phyloP scores from a whole-genome alignment of 192 early-diverging fungal genomes.

The Martensiomyces pterosporus region DNA sequence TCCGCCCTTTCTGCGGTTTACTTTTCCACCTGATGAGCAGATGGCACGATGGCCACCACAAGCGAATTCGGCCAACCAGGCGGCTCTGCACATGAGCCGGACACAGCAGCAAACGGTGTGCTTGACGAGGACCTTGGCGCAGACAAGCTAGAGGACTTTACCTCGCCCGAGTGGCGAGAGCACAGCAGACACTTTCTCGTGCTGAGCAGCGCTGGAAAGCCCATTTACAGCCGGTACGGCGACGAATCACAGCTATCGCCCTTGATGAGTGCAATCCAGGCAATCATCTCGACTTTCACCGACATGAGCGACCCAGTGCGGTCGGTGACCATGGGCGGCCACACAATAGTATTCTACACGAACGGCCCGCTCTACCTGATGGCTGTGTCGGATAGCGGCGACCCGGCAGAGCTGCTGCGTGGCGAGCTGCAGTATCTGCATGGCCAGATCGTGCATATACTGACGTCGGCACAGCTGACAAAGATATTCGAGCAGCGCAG shows the following conservation, averaged over 20 bases:
- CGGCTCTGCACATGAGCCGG: neutral
- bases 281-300: slow-evolving; percentile 79
- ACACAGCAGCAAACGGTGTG: neutral
- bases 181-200: slow-evolving; percentile 84
- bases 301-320: slow-evolving; percentile 75
- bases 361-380: slow-evolving; percentile 82
- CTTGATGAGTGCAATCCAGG: slow-evolving; percentile 87
- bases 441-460: slow-evolving; percentile 78
- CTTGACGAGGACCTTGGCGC: slow-evolving; percentile 6
- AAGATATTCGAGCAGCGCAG: slow-evolving; percentile 79
- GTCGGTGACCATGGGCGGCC: slow-evolving; percentile 57
- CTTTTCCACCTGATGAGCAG: too few relatives aligned
- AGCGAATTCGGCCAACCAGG: too few relatives aligned
- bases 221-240: slow-evolving; percentile 90
- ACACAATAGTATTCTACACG: slow-evolving; percentile 79
- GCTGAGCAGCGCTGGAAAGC: slow-evolving; percentile 89
- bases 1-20: too few relatives aligned
- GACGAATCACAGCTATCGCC: slow-evolving; percentile 82
- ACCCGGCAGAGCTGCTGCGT: slow-evolving; percentile 73
- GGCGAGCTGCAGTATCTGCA: slow-evolving; percentile 76
- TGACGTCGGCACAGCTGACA: slow-evolving; percentile 75
- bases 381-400: slow-evolving; percentile 72
- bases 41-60: too few relatives aligned
- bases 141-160: slow-evolving; percentile 43
- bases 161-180: slow-evolving; percentile 34